Evolutionary conservation across 2,329 filamentous ascomycete species (phyloP), one percentile per base, ranked within the genome.

Genomic region (Sclerotinia glacialis): DNA sequence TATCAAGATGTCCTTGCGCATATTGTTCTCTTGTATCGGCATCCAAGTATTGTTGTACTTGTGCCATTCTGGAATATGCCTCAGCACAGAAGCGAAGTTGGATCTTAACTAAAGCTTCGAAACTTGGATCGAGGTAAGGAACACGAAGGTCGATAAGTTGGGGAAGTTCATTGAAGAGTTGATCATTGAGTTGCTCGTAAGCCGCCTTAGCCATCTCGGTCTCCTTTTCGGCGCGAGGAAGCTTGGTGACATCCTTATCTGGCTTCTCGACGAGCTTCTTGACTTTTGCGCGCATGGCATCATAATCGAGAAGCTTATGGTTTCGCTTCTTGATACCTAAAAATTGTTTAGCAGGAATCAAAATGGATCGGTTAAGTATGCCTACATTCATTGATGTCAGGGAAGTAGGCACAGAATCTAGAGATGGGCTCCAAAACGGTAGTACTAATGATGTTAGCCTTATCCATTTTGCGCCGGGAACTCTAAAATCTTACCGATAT

Each of bases 81-180:
- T 99, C 95, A 9, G 96, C 95, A 76, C 96, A 99, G 82, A 99
- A 99, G 47, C 95, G 86, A 74, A 99, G 79, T 81, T 99, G 95
- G 72, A 99, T 99, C 83, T 99, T 99, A 78, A 99, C 95, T 63
- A 99, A 87, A 0, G 96, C 95, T 80, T 99, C 95, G 76, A 99
- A 99, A 69, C 89, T 94, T 0, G 96, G 96, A 75, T 99, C 95
- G 67, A 99, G 86, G 77, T 99, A 99, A 0, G 96, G 96, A 18
- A 99, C 95, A 66, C 95, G 90, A 69, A 99, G 85, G 76, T 99
- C 95, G 78, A 99, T 98, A 64, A 99, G 85, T 79, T 98, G 94
- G 1, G 95, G 95, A 65, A 99, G 80, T 81, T 99, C 95, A 65
- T 87, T 89, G 74, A 91, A 96, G 63, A 99, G 86, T 78, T 98